phyloP scores from a whole-genome alignment of 1,284 basidiomycete genomes.

The Microstroma glucosiphilum region DNA sequence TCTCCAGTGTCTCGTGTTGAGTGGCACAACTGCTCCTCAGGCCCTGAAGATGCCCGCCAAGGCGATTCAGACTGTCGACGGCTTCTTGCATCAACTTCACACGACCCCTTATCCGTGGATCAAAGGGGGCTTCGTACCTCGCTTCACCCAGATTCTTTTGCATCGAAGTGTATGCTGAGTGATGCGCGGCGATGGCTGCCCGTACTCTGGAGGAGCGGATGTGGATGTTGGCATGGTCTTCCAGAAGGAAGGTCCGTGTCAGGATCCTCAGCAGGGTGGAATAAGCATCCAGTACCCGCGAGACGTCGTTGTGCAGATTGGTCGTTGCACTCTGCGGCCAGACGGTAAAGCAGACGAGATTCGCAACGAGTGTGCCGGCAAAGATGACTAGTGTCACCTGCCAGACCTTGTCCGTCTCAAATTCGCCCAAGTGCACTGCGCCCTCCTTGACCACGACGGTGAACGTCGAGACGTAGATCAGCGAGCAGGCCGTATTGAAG shows the following conservation, averaged over 20 bases:
- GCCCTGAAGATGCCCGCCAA: constrained; percentile 42
- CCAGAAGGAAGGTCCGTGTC: constrained; percentile 44
- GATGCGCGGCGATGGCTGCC: constrained; percentile 41
- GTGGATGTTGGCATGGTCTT: constrained; percentile 38
- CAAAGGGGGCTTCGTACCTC: constrained; percentile 37
- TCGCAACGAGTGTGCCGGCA: constrained; percentile 70
- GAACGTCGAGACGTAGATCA: constrained; percentile 35
- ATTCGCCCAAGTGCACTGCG: constrained; percentile 59
- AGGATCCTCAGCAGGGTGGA: constrained; percentile 38
- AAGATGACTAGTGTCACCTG: constrained; percentile 62
- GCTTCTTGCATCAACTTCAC: constrained; percentile 28
- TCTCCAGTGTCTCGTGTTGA: constrained; percentile 37
- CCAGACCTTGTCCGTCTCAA: constrained; percentile 46
- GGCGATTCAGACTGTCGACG: constrained; percentile 37
- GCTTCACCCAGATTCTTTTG: constrained; percentile 43
- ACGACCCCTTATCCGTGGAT: constrained; percentile 35
- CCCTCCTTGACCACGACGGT: constrained; percentile 76
- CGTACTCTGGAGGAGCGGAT: constrained; percentile 38
- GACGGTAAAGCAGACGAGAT: constrained; percentile 71
- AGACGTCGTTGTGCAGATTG: constrained; percentile 61
- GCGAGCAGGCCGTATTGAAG: constrained; percentile 72
- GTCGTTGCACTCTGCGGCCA: constrained; percentile 79
- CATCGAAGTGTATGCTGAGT: constrained; percentile 41
- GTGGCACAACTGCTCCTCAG: constrained; percentile 40
- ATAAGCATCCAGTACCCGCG: constrained; percentile 36